Conservation (phyloP, 768 basidiomycete species). For the Leccinum subgranulosum region DNA sequence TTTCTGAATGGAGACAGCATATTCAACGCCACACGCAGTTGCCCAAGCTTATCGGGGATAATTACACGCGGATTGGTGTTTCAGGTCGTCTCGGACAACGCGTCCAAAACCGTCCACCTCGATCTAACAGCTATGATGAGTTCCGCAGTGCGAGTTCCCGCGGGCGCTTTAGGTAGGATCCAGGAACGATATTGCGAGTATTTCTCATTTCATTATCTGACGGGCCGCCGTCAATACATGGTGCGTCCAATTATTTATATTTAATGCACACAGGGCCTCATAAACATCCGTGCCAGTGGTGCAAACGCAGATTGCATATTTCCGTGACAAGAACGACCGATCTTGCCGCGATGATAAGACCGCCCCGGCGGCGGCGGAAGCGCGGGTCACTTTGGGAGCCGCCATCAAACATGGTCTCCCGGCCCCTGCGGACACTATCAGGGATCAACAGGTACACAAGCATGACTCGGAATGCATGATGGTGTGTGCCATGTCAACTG, state of each 20-base stretch:
- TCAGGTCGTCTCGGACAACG: not conserved
- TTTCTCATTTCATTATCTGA: not conserved
- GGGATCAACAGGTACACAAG: slow-evolving; percentile 5
- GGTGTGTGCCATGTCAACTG: not conserved
- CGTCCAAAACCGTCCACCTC: not conserved
- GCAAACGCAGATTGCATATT: not conserved
- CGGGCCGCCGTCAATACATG: not conserved
- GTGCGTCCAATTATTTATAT: not conserved
- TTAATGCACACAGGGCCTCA: not conserved
- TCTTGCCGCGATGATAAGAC: slow-evolving; percentile 7
- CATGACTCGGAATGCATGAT: not conserved
- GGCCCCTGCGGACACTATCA: not conserved
- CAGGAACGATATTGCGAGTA: not conserved
- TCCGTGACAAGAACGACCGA: not conserved
- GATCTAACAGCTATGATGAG: not conserved
- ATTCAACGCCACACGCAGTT: not conserved
- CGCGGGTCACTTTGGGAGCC: not conserved
- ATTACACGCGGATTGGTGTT: not conserved
- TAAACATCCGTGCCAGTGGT: not conserved
- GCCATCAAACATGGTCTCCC: not conserved
- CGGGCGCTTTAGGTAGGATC: not conserved
- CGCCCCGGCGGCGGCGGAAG: slow-evolving; percentile 1
- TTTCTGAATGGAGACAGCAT: not conserved
- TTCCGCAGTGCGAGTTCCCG: not conserved
- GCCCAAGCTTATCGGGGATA: not conserved